These are phyloP conservation scores for Fusarium veterinarium DNA, from an alignment of 2,329 filamentous ascomycete genomes.

Conservation along the genomic window DNA sequence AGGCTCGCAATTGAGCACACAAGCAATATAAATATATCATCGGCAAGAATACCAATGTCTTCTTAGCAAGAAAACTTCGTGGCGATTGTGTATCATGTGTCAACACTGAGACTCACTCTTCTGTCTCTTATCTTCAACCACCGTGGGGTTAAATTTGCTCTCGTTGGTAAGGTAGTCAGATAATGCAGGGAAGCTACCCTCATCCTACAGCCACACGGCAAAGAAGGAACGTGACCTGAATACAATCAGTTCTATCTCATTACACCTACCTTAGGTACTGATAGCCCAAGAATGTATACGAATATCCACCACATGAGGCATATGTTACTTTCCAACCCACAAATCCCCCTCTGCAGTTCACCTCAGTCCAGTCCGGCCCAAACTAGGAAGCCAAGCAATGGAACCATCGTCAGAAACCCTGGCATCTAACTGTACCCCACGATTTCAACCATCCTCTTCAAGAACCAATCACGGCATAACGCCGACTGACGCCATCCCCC, in stretches of 20 bases:
- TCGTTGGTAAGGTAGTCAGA: background rate
- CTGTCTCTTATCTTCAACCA: background rate
- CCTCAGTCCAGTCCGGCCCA: background rate
- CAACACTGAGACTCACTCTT: background rate
- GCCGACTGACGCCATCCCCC: slow-evolving; percentile 6
- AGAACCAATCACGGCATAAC: slow-evolving; percentile 14
- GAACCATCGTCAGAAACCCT: slow-evolving; percentile 3
- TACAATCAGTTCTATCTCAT: background rate
- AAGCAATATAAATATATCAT: background rate
- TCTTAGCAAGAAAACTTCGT: background rate
- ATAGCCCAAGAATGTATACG: background rate
- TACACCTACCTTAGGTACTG: background rate
- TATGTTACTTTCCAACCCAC: slow-evolving; percentile 6
- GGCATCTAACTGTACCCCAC: slow-evolving; percentile 22
- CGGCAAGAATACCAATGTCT: background rate
- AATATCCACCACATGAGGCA: background rate
- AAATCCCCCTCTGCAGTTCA: background rate
- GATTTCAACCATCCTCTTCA: slow-evolving; percentile 1
- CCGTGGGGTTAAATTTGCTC: background rate
- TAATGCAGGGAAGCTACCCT: background rate
- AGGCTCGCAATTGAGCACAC: background rate
- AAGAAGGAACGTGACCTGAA: background rate
- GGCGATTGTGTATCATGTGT: background rate
- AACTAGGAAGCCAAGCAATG: slow-evolving; percentile 5
- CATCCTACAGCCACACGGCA: background rate